phyloP scores from a whole-genome alignment of 139 green algal species.

The Chlorella sp. region DNA sequence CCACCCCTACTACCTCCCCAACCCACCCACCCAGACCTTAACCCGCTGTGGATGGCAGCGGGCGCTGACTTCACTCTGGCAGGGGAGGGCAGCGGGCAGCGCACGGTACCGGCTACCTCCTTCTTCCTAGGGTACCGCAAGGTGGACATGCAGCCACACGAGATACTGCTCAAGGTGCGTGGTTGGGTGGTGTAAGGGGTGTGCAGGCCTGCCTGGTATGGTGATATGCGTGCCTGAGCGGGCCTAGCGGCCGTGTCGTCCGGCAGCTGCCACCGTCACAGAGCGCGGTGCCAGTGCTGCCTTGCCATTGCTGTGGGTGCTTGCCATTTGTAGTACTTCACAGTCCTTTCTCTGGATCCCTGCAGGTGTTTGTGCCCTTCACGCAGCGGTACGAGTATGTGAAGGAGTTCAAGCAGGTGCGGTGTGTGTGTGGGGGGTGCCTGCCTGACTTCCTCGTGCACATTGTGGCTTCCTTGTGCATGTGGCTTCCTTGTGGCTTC shows the following conservation, averaged over 20 bases:
- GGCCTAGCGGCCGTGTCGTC: not conserved
- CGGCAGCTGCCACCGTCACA: not conserved
- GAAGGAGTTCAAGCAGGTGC: conserved; percentile 90
- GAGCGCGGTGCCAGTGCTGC: no score
- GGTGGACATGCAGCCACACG: conserved; percentile 79
- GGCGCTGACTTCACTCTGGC: conserved; percentile 65
- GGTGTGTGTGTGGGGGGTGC: no score
- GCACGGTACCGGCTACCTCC: conserved; percentile 56
- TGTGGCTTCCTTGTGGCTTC: no score
- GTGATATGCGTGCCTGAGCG: not conserved
- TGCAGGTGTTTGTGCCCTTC: conserved; percentile 76
- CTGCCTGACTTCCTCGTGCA: no score
- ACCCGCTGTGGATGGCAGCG: conserved; percentile 24
- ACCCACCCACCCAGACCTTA: conserved; percentile 11
- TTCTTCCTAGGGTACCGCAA: conserved; percentile 96
- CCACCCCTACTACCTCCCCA: not conserved
- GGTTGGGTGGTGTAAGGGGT: not conserved
- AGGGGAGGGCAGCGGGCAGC: conserved; percentile 46
- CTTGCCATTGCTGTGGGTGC: not conserved
- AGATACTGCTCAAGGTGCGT: conserved; percentile 2
- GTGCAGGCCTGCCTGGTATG: not conserved
- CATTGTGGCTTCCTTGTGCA: not conserved
- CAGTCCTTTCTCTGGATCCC: not conserved
- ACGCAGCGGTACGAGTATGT: conserved; percentile 86
- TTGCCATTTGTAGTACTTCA: not conserved